Evolutionary conservation across 495 filamentous ascomycete genomes (phyloP).

Genomic region (Xylaria flabelliformis): DNA sequence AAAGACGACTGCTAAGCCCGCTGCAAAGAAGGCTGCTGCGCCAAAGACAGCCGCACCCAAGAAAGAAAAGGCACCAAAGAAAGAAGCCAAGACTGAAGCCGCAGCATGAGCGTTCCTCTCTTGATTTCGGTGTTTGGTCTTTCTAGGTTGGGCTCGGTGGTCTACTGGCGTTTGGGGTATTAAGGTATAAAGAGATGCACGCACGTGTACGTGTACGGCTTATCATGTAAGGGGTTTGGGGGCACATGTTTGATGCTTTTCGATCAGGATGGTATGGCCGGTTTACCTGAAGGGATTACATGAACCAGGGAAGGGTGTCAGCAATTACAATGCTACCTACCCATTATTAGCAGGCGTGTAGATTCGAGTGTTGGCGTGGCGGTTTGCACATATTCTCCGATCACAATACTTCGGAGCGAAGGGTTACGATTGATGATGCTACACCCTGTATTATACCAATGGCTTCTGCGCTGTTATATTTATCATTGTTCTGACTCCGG

Average conservation of each 20-base stretch:
- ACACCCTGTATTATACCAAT: slow-evolving; percentile 48
- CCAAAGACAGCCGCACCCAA: slow-evolving; percentile 65
- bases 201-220: slow-evolving; percentile 29
- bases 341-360: slow-evolving; percentile 2
- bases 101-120: slow-evolving; percentile 37
- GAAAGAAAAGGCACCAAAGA: slow-evolving; percentile 71
- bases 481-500: not conserved
- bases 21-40: slow-evolving; percentile 65
- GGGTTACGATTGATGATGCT: slow-evolving; percentile 43
- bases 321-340: slow-evolving; percentile 9
- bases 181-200: slow-evolving; percentile 37
- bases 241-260: slow-evolving; percentile 29
- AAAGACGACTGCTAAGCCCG: slow-evolving; percentile 65
- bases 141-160: slow-evolving; percentile 35
- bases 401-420: slow-evolving; percentile 30
- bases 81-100: slow-evolving; percentile 61
- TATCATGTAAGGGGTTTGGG: slow-evolving; percentile 34
- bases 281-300: slow-evolving; percentile 19
- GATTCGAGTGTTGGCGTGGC: slow-evolving; percentile 26
- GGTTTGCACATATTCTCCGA: slow-evolving; percentile 41
- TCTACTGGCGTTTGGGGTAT: slow-evolving; percentile 42
- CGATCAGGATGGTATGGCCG: slow-evolving; percentile 32
- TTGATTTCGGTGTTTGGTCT: slow-evolving; percentile 31
- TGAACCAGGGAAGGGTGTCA: slow-evolving; percentile 15
- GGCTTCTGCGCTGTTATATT: slow-evolving; percentile 27